These are phyloP conservation scores for Clarireedia sp. DNA, from an alignment of 2,329 filamentous ascomycete species.

Conservation along the genomic window DNA sequence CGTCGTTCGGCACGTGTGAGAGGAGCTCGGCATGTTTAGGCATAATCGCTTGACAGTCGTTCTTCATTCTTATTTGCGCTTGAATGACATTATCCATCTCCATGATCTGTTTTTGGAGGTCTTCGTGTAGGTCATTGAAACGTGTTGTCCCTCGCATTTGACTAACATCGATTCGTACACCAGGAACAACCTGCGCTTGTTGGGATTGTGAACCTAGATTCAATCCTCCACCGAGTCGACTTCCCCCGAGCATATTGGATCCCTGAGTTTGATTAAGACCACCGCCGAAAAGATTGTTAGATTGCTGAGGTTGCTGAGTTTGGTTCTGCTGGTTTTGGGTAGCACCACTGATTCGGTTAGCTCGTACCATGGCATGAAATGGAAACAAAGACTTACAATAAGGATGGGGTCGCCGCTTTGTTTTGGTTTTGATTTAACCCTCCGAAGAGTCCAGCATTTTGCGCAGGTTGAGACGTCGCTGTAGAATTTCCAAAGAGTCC, in stretches of 20 bases:
- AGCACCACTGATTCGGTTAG: slow-evolving; percentile 5
- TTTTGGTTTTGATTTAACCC: slow-evolving; percentile 24
- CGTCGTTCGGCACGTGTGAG: slow-evolving; percentile 55
- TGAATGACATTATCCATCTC: slow-evolving; percentile 73
- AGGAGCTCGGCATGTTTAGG: slow-evolving; percentile 56
- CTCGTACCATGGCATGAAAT: not conserved
- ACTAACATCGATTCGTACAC: slow-evolving; percentile 69
- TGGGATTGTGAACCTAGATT: slow-evolving; percentile 39
- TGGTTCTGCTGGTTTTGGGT: slow-evolving; percentile 24
- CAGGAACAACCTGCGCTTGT: slow-evolving; percentile 52
- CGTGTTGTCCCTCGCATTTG: slow-evolving; percentile 81
- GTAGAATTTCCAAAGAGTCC: slow-evolving; percentile 27
- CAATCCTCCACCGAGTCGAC: not conserved
- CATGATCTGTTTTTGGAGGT: slow-evolving; percentile 71
- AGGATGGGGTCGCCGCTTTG: slow-evolving; percentile 21
- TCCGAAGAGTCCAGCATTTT: slow-evolving; percentile 23
- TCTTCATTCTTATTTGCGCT: slow-evolving; percentile 68
- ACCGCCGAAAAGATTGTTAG: slow-evolving; percentile 13
- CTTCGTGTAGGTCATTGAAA: slow-evolving; percentile 81
- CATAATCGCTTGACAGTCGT: slow-evolving; percentile 65
- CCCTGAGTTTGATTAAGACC: slow-evolving; percentile 12
- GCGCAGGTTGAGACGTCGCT: slow-evolving; percentile 22
- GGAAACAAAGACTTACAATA: slow-evolving; percentile 25
- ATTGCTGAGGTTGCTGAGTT: slow-evolving; percentile 23
- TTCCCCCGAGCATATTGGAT: slow-evolving; percentile 10